These are phyloP conservation scores for Fomitopsis pinicola DNA, from an alignment of 1,284 basidiomycete species.

Conservation along the genomic window DNA sequence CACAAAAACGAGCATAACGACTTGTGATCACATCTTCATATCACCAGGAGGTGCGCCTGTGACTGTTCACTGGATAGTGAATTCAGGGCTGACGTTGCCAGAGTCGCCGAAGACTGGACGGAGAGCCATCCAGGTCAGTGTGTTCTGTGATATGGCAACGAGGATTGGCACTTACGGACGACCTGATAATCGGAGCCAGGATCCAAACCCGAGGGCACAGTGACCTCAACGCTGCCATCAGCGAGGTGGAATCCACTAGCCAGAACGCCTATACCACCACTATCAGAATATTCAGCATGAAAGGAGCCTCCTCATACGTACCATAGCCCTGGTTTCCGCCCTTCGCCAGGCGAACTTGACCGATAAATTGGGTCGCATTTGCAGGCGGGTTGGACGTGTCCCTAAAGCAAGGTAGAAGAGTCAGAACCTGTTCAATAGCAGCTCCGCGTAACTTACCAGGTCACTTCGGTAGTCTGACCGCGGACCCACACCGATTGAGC, in stretches of 20 bases:
- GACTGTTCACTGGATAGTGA: constrained; percentile 19
- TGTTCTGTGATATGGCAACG: not conserved
- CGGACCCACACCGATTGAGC: constrained; percentile 35
- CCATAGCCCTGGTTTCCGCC: constrained; percentile 27
- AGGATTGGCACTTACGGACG: constrained; percentile 20
- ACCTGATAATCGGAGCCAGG: constrained; percentile 24
- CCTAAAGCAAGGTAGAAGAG: constrained; percentile 24
- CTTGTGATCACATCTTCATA: too few species aligned
- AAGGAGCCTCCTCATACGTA: constrained; percentile 12
- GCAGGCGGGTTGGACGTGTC: constrained; percentile 34
- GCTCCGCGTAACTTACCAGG: constrained; percentile 32
- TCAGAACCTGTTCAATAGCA: not conserved
- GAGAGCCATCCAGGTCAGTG: not conserved
- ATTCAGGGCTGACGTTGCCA: constrained; percentile 29
- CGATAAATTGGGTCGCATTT: constrained; percentile 43
- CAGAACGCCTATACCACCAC: constrained; percentile 25
- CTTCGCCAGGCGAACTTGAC: constrained; percentile 37
- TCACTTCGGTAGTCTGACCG: constrained; percentile 38
- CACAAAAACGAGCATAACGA: too few species aligned
- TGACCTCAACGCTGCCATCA: constrained; percentile 32
- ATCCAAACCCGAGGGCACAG: constrained; percentile 18
- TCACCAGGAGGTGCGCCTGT: too few species aligned
- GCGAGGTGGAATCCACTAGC: constrained; percentile 37
- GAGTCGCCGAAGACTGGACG: constrained; percentile 32
- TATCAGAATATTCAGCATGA: not conserved